Evolutionary conservation across 768 basidiomycete genomes (phyloP).

Genomic region (Mycena galopus): DNA sequence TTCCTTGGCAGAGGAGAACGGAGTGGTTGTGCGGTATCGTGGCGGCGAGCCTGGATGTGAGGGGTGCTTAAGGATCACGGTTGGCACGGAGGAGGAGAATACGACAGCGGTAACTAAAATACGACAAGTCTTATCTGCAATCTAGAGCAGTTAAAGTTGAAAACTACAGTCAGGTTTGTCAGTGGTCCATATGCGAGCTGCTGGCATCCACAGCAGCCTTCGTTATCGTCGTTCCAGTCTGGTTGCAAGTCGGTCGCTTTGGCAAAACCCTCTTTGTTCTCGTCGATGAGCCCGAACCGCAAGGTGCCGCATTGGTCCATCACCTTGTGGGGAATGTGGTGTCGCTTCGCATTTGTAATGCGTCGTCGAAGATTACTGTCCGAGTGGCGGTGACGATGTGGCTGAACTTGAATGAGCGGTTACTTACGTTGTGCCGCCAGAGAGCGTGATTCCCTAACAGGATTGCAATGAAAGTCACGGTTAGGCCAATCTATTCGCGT

Average conservation of each 20-base stretch:
- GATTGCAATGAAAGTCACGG: neutral
- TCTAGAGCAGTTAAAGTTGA: constrained; percentile 2
- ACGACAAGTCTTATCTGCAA: constrained; percentile 55
- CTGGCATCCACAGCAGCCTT: neutral
- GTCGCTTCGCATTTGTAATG: constrained; percentile 6
- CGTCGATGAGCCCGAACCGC: constrained; percentile 6
- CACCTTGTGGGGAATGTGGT: constrained; percentile 14
- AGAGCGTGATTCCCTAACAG: constrained; percentile 1
- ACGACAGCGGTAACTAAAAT: constrained; percentile 67
- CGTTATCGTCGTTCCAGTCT: neutral
- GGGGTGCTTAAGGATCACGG: constrained; percentile 90
- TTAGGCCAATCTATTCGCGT: neutral
- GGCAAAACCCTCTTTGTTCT: neutral
- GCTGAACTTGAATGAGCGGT: constrained; percentile 15
- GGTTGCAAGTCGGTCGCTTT: neutral
- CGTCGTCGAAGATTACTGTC: constrained; percentile 10
- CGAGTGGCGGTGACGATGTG: constrained; percentile 11
- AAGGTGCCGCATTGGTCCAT: constrained; percentile 5
- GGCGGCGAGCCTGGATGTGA: constrained; percentile 89
- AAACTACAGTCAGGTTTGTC: neutral
- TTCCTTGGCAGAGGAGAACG: constrained; percentile 84
- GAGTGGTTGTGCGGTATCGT: constrained; percentile 92
- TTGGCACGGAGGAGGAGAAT: constrained; percentile 90
- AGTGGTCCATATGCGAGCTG: neutral
- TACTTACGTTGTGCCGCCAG: constrained; percentile 13